Evolutionary conservation across 805 yeast species (phyloP), one percentile per base, ranked within the genome.

Genomic region (Candida parachauliodes): DNA sequence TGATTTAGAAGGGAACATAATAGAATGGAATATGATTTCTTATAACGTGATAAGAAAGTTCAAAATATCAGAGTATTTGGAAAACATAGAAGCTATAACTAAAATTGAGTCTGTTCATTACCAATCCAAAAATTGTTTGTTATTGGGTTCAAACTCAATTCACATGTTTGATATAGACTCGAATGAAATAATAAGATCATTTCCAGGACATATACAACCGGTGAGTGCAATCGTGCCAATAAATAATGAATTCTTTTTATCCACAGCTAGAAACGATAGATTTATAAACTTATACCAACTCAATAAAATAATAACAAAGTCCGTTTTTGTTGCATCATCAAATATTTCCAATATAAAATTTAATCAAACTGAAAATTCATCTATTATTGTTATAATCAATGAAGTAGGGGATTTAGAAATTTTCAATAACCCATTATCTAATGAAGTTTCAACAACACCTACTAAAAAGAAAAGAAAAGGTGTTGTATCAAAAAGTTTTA

Each of bases 191-290:
- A 58, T 72, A 12, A 68, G 65, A 47, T 70, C 79, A 1, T 79
- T 76, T 53, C 88, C 94, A 2, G 94, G 91, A 19, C 94, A 87
- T 54, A 76, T 85, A 21, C 73, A 84, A 14, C 81, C 88, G 3
- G 72, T 87, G 28, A 70, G 68, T 48, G 59, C 77, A 9, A 59
- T 81, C 8, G 40, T 71, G 25, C 60, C 72, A 5, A 52, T 70
- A 4, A 52, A 57, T 23, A 57, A 60, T 7, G 72, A 73, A 32
- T 64, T 62, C 32, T 77, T 88, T 48, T 57, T 85, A 29, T 81
- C 93, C 1, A 74, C 83, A 36, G 94, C 96, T 1, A 66, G 67
- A 24, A 81, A 81, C 43, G 98, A 89, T 57, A 74, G 97, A 48
- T 88, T 86, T 56, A 71, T 88, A 47, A 87, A 87, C 55, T 65